Evolutionary conservation across 371 early-diverging fungal genomes (phyloP), one percentile per base, ranked within the genome.

Genomic region (Mucor sp.): DNA sequence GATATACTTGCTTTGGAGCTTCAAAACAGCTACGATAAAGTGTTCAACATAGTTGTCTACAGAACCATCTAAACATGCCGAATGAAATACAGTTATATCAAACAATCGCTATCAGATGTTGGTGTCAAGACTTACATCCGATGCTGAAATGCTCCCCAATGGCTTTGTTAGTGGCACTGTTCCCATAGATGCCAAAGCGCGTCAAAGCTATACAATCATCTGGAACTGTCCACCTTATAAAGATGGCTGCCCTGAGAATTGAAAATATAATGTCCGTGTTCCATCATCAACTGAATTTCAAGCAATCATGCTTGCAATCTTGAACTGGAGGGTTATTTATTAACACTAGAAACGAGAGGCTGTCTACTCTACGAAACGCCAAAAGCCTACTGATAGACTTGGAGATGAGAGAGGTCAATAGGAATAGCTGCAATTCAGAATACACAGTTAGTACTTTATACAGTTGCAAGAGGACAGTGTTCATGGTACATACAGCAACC

Each of bases 401-500:
- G 60, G 14, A 81, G 63, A 69, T 81, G 81, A 8, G 81, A 81
- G 27, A 81, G 66, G 62, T 81, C 78, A 19, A 78, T 70, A 15
- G 78, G 75, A 48, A 81, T 71, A 35, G 78, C 81, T 81, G 70
- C 25, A 53, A 33, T 56, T 30, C 37, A 35, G 21, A 37, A 14
- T 37, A 14, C 1, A 37, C 0, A 11, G 8, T 37, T 33, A 32
- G 21, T 15, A 21, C 58, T 2, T 6, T 9, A 1, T 11, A 50
- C 32, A 57, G 43, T 5, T 27, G 23, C 19, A 19, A 14, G 17
- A 21, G 1, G 21, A 1, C 23, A 28, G 5, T 32, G 19, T 58
- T 32, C 3, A 12, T 15, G 17, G 47, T 14, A 69, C 84, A 73
- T 81, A 84, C 84, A 79, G 30, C 77, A 79, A 35, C 84, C 84